phyloP scores from a whole-genome alignment of 1,284 basidiomycete species.

The Ustilago shanxiensis region DNA sequence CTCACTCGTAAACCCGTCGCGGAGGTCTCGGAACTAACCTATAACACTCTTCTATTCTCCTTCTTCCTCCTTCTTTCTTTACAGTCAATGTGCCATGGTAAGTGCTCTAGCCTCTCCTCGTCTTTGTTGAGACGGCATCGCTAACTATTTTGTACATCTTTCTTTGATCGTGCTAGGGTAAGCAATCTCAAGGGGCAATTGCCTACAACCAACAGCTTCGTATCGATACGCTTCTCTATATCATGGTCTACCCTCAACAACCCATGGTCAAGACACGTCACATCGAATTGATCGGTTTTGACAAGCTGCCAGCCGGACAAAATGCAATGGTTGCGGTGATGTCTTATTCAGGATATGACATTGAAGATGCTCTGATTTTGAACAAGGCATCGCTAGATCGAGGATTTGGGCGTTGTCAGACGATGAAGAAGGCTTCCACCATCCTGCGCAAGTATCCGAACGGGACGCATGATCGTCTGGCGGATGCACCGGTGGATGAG shows the following conservation, averaged over 20 bases:
- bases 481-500: slow-evolving; percentile 88
- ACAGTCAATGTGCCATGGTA: too few species aligned
- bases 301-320: slow-evolving; percentile 95
- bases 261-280: slow-evolving; percentile 98
- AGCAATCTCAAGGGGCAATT: slow-evolving; percentile 92
- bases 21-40: too few species aligned
- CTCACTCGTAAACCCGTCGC: too few species aligned
- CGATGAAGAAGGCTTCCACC: slow-evolving; percentile 93
- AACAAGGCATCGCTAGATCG: slow-evolving; percentile 88
- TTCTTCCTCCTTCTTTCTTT: too few species aligned
- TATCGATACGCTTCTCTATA: slow-evolving; percentile 97
- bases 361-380: slow-evolving; percentile 96
- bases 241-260: slow-evolving; percentile 98
- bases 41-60: too few species aligned
- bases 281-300: slow-evolving; percentile 93
- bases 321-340: slow-evolving; percentile 99
- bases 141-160: too few species aligned
- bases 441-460: slow-evolving; percentile 96
- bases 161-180: too few species aligned
- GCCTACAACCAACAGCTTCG: slow-evolving; percentile 97
- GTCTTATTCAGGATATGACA: slow-evolving; percentile 99
- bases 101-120: too few species aligned
- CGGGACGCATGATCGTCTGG: slow-evolving; percentile 95
- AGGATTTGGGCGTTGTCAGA: slow-evolving; percentile 97
- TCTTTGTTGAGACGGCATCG: too few species aligned